Evolutionary conservation across 805 yeast species (phyloP), one percentile per base, ranked within the genome.

Genomic region (Yamadazyma philogaea): DNA sequence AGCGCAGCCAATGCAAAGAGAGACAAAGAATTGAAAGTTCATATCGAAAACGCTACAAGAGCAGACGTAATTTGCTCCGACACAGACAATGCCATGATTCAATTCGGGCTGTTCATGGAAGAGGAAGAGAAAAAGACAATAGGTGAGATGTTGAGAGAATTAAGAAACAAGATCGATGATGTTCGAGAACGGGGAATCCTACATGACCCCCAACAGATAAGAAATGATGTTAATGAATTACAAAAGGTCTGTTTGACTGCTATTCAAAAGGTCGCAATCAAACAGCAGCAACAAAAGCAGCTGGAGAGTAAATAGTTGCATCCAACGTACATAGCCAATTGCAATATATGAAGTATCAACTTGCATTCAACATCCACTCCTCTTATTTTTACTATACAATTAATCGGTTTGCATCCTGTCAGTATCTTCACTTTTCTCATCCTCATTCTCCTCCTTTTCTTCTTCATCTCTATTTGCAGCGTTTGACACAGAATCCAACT

Each of bases 41-140:
- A 81, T 43, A 74, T 82, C 47, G 89, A 85, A 57, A 81, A 79
- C 56, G 87, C 91, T 30, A 83, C 84, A 59, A 76, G 82, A 58
- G 86, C 88, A 19, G 95, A 84, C 51, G 80, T 84, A 54, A 74
- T 84, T 39, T 79, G 88, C 53, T 82, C 84, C 56, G 99, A 93
- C 64, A 88, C 96, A 39, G 96, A 89, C 64, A 76, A 77, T 65
- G 91, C 96, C 7, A 70, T 93, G 48, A 71, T 72, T 51, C 95
- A 87, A 67, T 88, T 84, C 57, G 74, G 75, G 7, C 61, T 64
- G 6, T 46, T 63, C 7, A 72, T 79, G 74, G 66, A 61, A 3
- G 48, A 59, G 6, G 78, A 68, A 47, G 88, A 82, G 54, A 76
- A 71, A 58, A 45, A 48, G 1, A 42, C 30, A 6, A 63, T 70